Evolutionary conservation across 2,329 filamentous ascomycete genomes (phyloP).

Genomic region (Venturia aucupariae): DNA sequence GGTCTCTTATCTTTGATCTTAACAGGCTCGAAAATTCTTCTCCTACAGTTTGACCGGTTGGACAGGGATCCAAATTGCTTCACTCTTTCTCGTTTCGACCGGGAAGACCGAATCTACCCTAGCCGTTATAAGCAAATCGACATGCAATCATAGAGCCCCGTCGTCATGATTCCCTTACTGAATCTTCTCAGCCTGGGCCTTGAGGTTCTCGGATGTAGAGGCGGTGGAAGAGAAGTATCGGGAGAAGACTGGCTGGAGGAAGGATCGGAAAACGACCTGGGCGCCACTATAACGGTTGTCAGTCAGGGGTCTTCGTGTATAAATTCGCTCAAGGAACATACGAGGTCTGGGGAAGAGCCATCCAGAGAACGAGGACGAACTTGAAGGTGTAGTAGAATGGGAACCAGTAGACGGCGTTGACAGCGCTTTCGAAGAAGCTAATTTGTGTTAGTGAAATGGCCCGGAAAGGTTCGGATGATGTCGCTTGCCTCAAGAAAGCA

Average conservation of each 20-base stretch:
- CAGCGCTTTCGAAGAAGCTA: slow-evolving; percentile 67
- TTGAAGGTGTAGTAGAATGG: slow-evolving; percentile 99
- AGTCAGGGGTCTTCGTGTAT: not conserved
- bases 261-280: slow-evolving; percentile 92
- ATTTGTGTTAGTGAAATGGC: slow-evolving; percentile 18
- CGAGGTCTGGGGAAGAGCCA: slow-evolving; percentile 89
- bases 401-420: slow-evolving; percentile 88
- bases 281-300: slow-evolving; percentile 58
- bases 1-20: not conserved
- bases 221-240: slow-evolving; percentile 71
- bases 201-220: slow-evolving; percentile 77
- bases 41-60: not conserved
- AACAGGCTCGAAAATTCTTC: not conserved
- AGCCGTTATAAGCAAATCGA: not conserved
- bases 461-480: slow-evolving; percentile 12
- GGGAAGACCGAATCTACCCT: not conserved
- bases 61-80: not conserved
- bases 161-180: slow-evolving; percentile 11
- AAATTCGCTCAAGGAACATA: slow-evolving; percentile 42
- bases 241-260: slow-evolving; percentile 81
- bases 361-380: slow-evolving; percentile 95
- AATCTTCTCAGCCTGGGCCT: slow-evolving; percentile 73
- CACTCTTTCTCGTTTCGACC: not conserved
- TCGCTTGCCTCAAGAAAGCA: slow-evolving; percentile 60
- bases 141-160: not conserved